A percentile compares a stretch with the other conserved stretches of the same genome.
phyloP scores from a whole-genome alignment of 2,329 filamentous ascomycete genomes.

The Pyricularia grisea region DNA sequence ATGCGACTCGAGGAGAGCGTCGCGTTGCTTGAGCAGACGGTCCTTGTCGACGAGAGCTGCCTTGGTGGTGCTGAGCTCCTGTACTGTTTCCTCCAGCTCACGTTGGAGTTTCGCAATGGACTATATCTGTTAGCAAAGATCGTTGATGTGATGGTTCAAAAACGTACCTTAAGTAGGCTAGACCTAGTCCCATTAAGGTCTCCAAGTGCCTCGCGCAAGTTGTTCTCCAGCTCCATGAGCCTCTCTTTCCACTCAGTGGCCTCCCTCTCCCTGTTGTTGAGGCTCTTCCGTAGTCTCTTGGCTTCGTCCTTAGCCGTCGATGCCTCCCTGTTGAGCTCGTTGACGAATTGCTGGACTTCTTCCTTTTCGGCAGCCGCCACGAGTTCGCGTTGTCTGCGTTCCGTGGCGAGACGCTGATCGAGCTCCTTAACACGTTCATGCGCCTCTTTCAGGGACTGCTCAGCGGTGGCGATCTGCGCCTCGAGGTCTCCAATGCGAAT shows the following conservation, averaged over 20 bases:
- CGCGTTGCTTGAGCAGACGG: constrained; percentile 78
- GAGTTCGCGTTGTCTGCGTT: constrained; percentile 78
- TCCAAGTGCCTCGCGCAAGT: constrained; percentile 76
- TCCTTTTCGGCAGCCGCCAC: constrained; percentile 86
- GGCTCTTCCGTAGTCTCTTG: constrained; percentile 68
- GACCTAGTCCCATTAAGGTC: constrained; percentile 81
- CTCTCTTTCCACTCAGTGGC: constrained; percentile 86
- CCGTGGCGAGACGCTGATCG: constrained; percentile 65
- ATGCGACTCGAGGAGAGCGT: constrained; percentile 78
- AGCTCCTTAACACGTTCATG: constrained; percentile 66
- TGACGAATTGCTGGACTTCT: constrained; percentile 86
- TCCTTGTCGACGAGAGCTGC: constrained; percentile 82
- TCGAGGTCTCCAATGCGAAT: constrained; percentile 95
- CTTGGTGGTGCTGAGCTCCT: constrained; percentile 72
- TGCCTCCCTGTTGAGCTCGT: constrained; percentile 81
- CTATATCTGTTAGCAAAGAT: constrained; percentile 24
- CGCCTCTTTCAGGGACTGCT: constrained; percentile 74
- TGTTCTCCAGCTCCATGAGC: constrained; percentile 81
- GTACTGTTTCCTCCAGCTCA: constrained; percentile 74
- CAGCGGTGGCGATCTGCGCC: constrained; percentile 67
- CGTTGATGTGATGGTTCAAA: neutral
- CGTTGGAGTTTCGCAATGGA: constrained; percentile 81
- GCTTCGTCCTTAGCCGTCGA: constrained; percentile 78
- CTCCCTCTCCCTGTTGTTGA: constrained; percentile 79
- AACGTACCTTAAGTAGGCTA: constrained; percentile 65